Evolutionary conservation across 306 rosid genomes (phyloP), one percentile per base, ranked within the genome.

Genomic region (Trifolium fragiferum): DNA sequence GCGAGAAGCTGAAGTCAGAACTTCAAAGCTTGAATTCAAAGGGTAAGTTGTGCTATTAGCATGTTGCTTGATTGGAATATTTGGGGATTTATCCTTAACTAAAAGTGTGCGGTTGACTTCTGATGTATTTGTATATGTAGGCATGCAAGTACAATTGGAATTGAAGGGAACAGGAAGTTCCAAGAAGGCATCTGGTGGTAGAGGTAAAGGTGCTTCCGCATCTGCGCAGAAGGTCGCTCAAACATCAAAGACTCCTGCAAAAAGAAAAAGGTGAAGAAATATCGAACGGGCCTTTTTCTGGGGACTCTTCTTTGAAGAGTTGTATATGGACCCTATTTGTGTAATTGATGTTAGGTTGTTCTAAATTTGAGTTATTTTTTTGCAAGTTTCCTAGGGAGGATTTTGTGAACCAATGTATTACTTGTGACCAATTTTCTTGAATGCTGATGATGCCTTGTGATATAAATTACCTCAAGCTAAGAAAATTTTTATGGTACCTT

Each of bases 1-100:
- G 90, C 11, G 93, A 89, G 90, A 94, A 94, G 89, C 87, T 94
- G 87, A 86, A 85, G 76, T 75, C 83, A 68, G 99, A 87, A 80
- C 97, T 94, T 78, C 84, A 85, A 78, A 89, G 89, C 73, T 84
- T 87, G 85, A 94, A 87, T 80, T 84, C 87, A 37, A 89, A 90
- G 83, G 96, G 99, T 94, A 76, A 65, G 70, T 63, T 71, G 27
- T 76, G 60, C 76, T 44, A 35, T 41, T 73, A 37, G 47, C 80
- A 46, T 65, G 78, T 70, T 20, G 21, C 12, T 51, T 46, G 38
- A 51, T 54, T 47, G 70, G 49, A 40, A n/a, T 59, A 50, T 68
- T 44, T 15, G 14, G 55, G 33, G 15, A 15, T 87, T 78, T 27
- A 38, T 77, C 49, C 65, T 81, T 19, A 25, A 60, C 60, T 53